Percentiles rank a stretch among this genome's conserved stretches.
Conservation (phyloP, 2,329 filamentous ascomycete species). For the Colletotrichum plurivorum region DNA sequence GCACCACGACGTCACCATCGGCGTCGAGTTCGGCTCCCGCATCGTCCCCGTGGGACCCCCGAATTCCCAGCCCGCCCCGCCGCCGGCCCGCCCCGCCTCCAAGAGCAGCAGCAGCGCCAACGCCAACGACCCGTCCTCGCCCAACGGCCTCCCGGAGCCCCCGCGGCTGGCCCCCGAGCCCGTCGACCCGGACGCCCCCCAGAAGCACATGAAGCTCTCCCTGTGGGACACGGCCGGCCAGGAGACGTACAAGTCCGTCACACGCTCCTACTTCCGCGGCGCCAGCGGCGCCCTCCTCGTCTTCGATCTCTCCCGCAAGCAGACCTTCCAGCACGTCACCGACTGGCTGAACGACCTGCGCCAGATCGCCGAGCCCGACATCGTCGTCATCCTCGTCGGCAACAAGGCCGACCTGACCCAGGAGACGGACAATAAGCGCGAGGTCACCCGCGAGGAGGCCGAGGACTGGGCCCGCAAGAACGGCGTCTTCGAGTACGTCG, state of each 20-base stretch:
- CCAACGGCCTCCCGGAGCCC: slow-evolving; percentile 68
- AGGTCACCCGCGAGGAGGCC: slow-evolving; percentile 87
- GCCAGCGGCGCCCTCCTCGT: slow-evolving; percentile 82
- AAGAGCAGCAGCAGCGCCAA: slow-evolving; percentile 16
- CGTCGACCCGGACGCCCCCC: slow-evolving; percentile 50
- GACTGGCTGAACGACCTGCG: slow-evolving; percentile 95
- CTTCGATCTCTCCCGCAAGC: slow-evolving; percentile 90
- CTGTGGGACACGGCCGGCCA: slow-evolving; percentile 98
- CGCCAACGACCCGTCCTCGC: slow-evolving; percentile 36
- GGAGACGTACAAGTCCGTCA: slow-evolving; percentile 98
- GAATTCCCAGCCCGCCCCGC: slow-evolving; percentile 65
- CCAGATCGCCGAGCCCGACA: slow-evolving; percentile 95
- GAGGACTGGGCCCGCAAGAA: slow-evolving; percentile 90
- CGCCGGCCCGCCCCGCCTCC: slow-evolving; percentile 41
- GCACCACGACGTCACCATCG: slow-evolving; percentile 97
- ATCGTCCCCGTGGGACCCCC: slow-evolving; percentile 93
- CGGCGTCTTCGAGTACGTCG: slow-evolving; percentile 92
- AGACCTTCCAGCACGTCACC: slow-evolving; percentile 89
- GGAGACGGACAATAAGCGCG: slow-evolving; percentile 71
- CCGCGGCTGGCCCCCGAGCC: slow-evolving; percentile 53
- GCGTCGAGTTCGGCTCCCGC: slow-evolving; percentile 94
- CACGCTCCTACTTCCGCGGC: slow-evolving; percentile 92
- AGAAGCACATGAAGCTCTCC: slow-evolving; percentile 91
- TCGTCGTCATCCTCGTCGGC: slow-evolving; percentile 93
- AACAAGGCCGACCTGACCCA: slow-evolving; percentile 91